These are phyloP conservation scores for Globisporangium radiosum DNA, from an alignment of 352 stramenopile species.

Conservation along the genomic window DNA sequence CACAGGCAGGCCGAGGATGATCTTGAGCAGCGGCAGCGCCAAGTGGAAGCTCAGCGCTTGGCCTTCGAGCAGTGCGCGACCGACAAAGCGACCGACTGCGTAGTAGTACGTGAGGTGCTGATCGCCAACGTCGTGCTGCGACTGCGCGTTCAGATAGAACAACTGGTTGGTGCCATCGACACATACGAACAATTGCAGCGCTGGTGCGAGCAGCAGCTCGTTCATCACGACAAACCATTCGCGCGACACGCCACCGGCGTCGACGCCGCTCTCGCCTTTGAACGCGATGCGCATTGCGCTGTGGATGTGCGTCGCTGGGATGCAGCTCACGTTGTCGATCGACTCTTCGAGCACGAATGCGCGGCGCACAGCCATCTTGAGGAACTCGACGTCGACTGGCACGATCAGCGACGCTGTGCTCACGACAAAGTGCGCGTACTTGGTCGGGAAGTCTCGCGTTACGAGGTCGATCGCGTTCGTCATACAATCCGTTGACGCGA, in stretches of 20 bases:
- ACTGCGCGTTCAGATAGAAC: conserved; percentile 45
- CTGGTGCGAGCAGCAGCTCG: conserved; percentile 23
- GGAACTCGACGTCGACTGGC: conserved; percentile 48
- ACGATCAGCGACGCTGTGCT: conserved; percentile 48
- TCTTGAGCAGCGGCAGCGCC: conserved; percentile 39
- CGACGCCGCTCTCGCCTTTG: conserved; percentile 73
- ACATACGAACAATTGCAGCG: conserved; percentile 31
- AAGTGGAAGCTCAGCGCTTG: conserved; percentile 91
- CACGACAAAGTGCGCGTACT: conserved; percentile 71
- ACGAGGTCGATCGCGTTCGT: conserved; percentile 24
- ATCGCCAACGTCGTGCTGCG: conserved; percentile 18
- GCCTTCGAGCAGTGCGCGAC: conserved; percentile 64
- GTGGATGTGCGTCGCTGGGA: conserved; percentile 47
- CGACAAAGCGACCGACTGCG: conserved; percentile 36
- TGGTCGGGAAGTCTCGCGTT: conserved; percentile 52
- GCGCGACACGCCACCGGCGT: conserved; percentile 81
- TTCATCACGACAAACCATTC: conserved; percentile 91
- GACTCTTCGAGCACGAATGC: conserved; percentile 64
- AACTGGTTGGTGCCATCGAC: conserved; percentile 35
- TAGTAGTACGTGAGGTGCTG: conserved; percentile 42
- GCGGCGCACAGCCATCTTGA: conserved; percentile 58
- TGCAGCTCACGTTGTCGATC: conserved; percentile 52
- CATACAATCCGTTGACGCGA: background rate
- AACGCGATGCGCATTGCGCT: conserved; percentile 84
- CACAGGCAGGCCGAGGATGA: conserved; percentile 35